Conservation (phyloP, 805 yeast genomes). For the Ogataea saltuana region DNA sequence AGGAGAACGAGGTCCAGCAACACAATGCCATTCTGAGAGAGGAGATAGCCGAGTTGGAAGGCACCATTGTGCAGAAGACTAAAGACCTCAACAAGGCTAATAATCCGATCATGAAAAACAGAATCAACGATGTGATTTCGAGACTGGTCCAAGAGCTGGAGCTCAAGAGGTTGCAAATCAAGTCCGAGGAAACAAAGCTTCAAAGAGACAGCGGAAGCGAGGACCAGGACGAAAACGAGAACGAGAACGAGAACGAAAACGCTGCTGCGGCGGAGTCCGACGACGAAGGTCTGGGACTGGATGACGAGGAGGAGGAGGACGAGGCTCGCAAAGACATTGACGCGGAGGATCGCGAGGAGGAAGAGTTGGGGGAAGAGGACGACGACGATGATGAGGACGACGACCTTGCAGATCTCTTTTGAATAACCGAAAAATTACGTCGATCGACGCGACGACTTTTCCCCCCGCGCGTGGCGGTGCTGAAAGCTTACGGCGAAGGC, state of each 20-base stretch:
- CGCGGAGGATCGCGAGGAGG: constrained; percentile 35
- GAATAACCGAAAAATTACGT: background rate
- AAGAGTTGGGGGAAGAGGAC: constrained; percentile 29
- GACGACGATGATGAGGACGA: constrained; percentile 36
- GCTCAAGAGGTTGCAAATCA: constrained; percentile 68
- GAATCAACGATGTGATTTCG: constrained; percentile 78
- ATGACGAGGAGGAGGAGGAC: constrained; percentile 20
- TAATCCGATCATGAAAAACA: constrained; percentile 82
- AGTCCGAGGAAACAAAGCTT: constrained; percentile 27
- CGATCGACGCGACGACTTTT: constrained; percentile 5
- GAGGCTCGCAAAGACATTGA: constrained; percentile 31
- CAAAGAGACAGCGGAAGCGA: constrained; percentile 57
- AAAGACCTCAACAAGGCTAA: constrained; percentile 70
- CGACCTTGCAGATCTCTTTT: constrained; percentile 33
- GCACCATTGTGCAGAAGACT: constrained; percentile 73
- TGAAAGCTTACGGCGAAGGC: too few species aligned
- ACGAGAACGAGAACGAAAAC: constrained; percentile 20
- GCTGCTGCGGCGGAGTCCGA: too few species aligned
- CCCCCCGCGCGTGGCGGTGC: too few species aligned
- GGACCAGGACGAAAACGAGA: constrained; percentile 39
- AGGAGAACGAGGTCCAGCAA: constrained; percentile 52
- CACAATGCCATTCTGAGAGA: constrained; percentile 77
- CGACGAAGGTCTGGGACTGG: constrained; percentile 23
- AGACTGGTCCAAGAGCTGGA: constrained; percentile 82
- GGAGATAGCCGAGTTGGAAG: constrained; percentile 79